A percentile compares a stretch with the other conserved stretches of the same genome.
These are phyloP conservation scores for Hirsutella rhossiliensis DNA, from an alignment of 2,329 filamentous ascomycete genomes.

Conservation along the genomic window DNA sequence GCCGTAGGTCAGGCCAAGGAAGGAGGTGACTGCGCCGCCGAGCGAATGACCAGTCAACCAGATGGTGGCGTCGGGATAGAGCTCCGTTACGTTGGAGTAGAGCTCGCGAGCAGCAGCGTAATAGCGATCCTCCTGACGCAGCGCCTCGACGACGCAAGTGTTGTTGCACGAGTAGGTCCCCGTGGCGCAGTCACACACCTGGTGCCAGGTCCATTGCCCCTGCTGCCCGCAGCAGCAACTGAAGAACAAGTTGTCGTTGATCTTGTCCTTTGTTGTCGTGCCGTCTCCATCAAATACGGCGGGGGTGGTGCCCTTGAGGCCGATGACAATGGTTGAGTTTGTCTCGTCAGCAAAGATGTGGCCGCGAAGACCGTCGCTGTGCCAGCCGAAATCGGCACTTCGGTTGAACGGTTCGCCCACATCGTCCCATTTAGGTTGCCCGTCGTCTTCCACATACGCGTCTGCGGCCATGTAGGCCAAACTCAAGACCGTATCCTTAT, in stretches of 20 bases:
- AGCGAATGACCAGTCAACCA: slow-evolving; percentile 92
- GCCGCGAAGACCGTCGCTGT: slow-evolving; percentile 75
- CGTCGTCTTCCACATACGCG: slow-evolving; percentile 69
- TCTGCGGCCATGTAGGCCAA: slow-evolving; percentile 83
- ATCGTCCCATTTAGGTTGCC: slow-evolving; percentile 70
- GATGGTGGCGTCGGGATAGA: slow-evolving; percentile 74
- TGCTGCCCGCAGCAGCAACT: slow-evolving; percentile 96
- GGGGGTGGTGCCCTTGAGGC: slow-evolving; percentile 79
- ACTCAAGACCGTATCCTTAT: slow-evolving; percentile 72
- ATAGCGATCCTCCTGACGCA: slow-evolving; percentile 77
- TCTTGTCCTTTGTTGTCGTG: slow-evolving; percentile 93
- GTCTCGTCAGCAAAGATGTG: slow-evolving; percentile 82
- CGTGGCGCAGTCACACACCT: slow-evolving; percentile 87
- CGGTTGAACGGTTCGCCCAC: slow-evolving; percentile 72
- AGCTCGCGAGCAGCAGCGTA: slow-evolving; percentile 82
- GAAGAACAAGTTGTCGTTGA: slow-evolving; percentile 96
- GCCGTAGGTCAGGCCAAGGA: slow-evolving; percentile 84
- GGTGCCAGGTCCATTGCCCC: slow-evolving; percentile 77
- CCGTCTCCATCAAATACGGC: slow-evolving; percentile 95
- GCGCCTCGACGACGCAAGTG: slow-evolving; percentile 67
- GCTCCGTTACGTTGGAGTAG: slow-evolving; percentile 80
- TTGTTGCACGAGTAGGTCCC: slow-evolving; percentile 84
- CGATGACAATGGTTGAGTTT: slow-evolving; percentile 82
- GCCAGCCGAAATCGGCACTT: slow-evolving; percentile 86
- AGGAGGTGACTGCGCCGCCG: slow-evolving; percentile 77